Percentiles rank a stretch among this genome's conserved stretches.
phyloP scores from a whole-genome alignment of 148 eudicot genomes.

The Arbutus unedo region DNA sequence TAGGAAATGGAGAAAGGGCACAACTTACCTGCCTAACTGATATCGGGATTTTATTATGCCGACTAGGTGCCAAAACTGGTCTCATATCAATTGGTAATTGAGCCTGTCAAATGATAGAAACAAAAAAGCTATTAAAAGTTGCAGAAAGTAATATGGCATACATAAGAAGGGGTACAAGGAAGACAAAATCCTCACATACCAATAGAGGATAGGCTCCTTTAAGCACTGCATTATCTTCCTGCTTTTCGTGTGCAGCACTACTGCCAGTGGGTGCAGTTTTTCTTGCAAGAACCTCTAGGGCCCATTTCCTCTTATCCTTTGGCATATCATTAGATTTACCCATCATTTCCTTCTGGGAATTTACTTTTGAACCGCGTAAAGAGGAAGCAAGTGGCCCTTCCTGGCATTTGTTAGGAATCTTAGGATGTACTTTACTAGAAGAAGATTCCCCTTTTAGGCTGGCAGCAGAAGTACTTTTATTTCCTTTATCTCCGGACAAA shows the following conservation, averaged over 20 bases:
- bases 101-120: conserved; percentile 50
- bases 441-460: conserved; percentile 30
- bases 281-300: conserved; percentile 83
- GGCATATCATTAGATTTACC: conserved; percentile 43
- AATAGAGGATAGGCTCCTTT: conserved; percentile 76
- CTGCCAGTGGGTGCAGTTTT: conserved; percentile 49
- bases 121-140: conserved; percentile 9
- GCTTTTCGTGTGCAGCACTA: conserved; percentile 35
- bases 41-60: conserved; percentile 72
- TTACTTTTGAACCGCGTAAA: conserved; percentile 15
- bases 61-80: conserved; percentile 70
- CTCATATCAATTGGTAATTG: conserved; percentile 85
- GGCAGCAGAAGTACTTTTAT: conserved; percentile 21
- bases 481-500: conserved; percentile 28
- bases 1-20: background rate
- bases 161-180: conserved; percentile 11
- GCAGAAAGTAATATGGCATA: conserved; percentile 8
- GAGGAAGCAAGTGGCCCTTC: conserved; percentile 27
- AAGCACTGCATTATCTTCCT: conserved; percentile 52
- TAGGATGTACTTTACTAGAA: conserved; percentile 29
- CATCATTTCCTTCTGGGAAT: conserved; percentile 30
- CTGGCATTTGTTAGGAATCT: conserved; percentile 25
- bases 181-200: conserved; percentile 40
- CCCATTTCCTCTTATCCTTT: conserved; percentile 87
- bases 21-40: conserved; percentile 80